Base-by-base conservation (phyloP, 208 protist genomes). In the Leishmania gerbilli region DNA sequence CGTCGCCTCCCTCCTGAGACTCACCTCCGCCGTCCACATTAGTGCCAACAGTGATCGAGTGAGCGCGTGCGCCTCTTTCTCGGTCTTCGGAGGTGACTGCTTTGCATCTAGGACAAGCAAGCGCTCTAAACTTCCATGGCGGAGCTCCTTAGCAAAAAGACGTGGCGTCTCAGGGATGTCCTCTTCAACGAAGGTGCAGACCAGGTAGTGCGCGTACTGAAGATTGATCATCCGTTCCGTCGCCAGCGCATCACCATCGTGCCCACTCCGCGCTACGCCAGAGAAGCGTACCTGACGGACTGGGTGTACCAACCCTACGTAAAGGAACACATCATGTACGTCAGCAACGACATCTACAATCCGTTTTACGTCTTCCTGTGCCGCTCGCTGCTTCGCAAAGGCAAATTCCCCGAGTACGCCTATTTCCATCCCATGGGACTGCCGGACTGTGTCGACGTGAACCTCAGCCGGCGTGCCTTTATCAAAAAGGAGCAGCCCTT, bases 251-350 rank as follows among this genome's bases (percentile, higher is more conserved):
- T 97, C 71, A 94, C 90, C 71, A 87, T 97, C 74, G 85, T 97
- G 1, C 91, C 93, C 27, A 84, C 90, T 31, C 91, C 90, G 11
- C 87, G 90, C 58, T 95, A 91, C 77, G 91, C 93, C 13, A 86
- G 84, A 79, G 92, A 97, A 79, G 79, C 83, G 47, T 97, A 90
- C 81, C 90, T 95, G 83, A 88, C 87, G 47, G 92, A 95, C 60
- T 97, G 93, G 92, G 89, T 97, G 19, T 97, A 97, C 80, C 93
- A 97, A 74, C 93, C 93, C 47, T 97, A 97, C 74, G 93, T 93
- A 58, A 95, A 97, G 87, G 89, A 97, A 79, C 93, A 97, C 78
- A 79, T 85, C 51, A 87, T 97, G 87, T 97, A 92, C 74, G 90
- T 95, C 47, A 95, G 92, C 83, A 97, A 97, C 58, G 93, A 97